Evolutionary conservation across 495 filamentous ascomycete genomes (phyloP), one percentile per base, ranked within the genome.

Genomic region (Penicillium bialowiezense): DNA sequence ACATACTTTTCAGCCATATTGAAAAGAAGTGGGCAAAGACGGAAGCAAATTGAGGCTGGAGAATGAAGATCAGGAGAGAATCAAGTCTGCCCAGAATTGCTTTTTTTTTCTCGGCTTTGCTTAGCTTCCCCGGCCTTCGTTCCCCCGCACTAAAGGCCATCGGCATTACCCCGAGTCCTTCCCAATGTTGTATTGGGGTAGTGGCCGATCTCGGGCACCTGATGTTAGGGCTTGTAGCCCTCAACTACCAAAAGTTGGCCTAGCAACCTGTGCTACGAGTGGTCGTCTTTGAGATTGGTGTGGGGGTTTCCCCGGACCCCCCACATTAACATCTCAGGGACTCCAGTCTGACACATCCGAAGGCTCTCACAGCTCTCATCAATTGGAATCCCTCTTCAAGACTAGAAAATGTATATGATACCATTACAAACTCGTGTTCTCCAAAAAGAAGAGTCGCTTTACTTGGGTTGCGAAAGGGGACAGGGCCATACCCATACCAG

Each of bases 131-230:
- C 46, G 40, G 48, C 41, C 26, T 48, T 44, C 47, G 37, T 35
- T n/a, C 41, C 55, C 58, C 59, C 59, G 52, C 55, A 55, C 51
- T 52, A 53, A 31, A 34, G 13, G 13, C 19, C 35, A 24, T 58
- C 59, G 55, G 52, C 29, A 33, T 40, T 58, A 19, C 35, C 58
- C 59, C 59, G 55, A 59, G n/a, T 7, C 14, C 14, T n/a, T n/a
- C 15, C 15, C 29, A 24, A 24, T 44, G 36, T 23, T 18, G 20
- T 39, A 19, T 10, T n/a, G 18, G 35, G 19, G 3, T 7, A n/a
- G 3, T 3, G 26, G 23, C 37, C 40, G 31, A 39, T 32, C 24
- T 41, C 20, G 31, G 41, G 7, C 4, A 19, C 15, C 38, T 9
- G 7, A 1, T 18, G 19, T 17, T 15, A 17, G 5, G 7, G 23